Evolutionary conservation across 345 rosid genomes (phyloP).

Genomic region (Melaleuca quinquenervia): DNA sequence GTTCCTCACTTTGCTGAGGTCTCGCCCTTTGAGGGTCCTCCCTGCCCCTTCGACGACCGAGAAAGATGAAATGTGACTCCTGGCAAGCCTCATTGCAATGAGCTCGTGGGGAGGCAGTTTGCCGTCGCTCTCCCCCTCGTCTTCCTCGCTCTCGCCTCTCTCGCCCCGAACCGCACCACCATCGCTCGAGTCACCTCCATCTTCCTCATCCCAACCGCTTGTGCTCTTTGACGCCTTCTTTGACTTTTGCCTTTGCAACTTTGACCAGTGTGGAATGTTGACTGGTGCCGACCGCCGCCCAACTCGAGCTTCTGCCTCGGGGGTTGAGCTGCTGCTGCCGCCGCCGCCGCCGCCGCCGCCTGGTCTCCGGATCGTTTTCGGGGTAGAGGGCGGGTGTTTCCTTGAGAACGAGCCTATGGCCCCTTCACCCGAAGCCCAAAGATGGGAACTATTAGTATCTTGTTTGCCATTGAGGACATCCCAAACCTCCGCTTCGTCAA

Average conservation of each 20-base stretch:
- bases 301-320: constrained; percentile 4
- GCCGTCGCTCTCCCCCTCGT: background rate
- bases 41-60: constrained; percentile 83
- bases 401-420: constrained; percentile 8
- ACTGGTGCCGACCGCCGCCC: constrained; percentile 60
- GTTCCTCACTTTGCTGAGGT: constrained; percentile 66
- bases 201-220: constrained; percentile 1
- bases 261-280: constrained; percentile 68
- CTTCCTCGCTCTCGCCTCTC: background rate
- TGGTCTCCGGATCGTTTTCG: constrained; percentile 43
- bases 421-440: constrained; percentile 4
- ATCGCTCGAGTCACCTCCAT: constrained; percentile 1
- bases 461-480: constrained; percentile 20
- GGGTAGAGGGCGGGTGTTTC: constrained; percentile 24
- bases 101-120: constrained; percentile 71
- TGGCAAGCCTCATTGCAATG: constrained; percentile 44
- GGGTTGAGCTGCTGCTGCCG: background rate
- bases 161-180: background rate
- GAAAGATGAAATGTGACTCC: constrained; percentile 55
- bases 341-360: background rate
- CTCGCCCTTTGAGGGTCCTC: constrained; percentile 79
- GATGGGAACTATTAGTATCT: constrained; percentile 1
- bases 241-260: constrained; percentile 18
- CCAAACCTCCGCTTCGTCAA: constrained; percentile 34
- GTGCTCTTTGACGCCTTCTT: constrained; percentile 6